Evolutionary conservation across 2,329 filamentous ascomycete genomes (phyloP).

Genomic region (Epichloe scottii): DNA sequence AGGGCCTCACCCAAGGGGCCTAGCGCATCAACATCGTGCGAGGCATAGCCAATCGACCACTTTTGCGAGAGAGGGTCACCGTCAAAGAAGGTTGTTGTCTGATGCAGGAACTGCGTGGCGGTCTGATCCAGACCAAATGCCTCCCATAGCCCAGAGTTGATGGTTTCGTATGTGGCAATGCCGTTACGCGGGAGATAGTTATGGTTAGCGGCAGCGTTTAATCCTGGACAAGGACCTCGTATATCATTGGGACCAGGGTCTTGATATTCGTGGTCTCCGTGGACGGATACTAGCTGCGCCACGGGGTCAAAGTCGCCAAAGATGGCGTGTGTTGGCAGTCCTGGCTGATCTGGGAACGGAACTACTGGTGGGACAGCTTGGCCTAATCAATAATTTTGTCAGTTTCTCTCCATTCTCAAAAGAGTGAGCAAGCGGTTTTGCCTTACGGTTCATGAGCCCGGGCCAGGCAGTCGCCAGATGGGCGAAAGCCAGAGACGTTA

Average conservation of each 20-base stretch:
- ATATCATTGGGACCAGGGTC: conserved; percentile 1
- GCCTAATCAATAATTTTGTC: neutral
- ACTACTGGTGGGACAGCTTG: conserved; percentile 1
- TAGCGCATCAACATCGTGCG: conserved; percentile 1
- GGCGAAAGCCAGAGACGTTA: neutral
- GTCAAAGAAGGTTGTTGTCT: conserved; percentile 1
- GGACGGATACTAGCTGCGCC: neutral
- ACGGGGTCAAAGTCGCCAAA: neutral
- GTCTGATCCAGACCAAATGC: conserved; percentile 4
- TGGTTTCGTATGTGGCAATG: conserved; percentile 8
- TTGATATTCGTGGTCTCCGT: neutral
- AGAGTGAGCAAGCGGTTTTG: too few species aligned
- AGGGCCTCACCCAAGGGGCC: conserved; percentile 1
- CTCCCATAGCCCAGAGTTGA: conserved; percentile 4
- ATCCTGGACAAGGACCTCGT: conserved; percentile 15
- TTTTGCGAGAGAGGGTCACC: conserved; percentile 4
- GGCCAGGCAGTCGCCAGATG: neutral
- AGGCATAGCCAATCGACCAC: conserved; percentile 7
- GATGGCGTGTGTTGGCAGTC: conserved; percentile 1
- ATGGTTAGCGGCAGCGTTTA: conserved; percentile 23
- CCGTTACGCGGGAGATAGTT: conserved; percentile 20
- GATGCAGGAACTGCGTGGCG: conserved; percentile 2
- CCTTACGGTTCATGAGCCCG: neutral
- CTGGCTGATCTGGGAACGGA: conserved; percentile 3
- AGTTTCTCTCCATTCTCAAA: too few species aligned